Percentiles rank a stretch among this genome's conserved stretches.
Conservation (phyloP, 345 rosid species). For the Acer campestre region DNA sequence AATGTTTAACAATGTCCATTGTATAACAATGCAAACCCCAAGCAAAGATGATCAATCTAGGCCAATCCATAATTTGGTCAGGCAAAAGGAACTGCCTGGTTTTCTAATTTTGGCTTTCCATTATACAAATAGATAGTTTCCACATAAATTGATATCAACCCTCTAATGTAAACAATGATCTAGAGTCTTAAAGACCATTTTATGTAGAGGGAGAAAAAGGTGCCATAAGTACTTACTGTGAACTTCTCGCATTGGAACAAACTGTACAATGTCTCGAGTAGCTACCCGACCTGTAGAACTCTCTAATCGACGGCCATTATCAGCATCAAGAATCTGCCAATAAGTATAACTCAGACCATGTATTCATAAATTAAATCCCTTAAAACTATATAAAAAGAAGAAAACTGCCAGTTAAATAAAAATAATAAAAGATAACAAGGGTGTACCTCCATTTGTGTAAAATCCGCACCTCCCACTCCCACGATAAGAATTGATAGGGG, state of each 20-base stretch:
- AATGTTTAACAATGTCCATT: no score
- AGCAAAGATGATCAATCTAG: neutral
- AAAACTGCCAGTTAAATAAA: neutral
- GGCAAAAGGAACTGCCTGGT: neutral
- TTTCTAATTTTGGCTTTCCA: neutral
- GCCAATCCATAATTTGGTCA: neutral
- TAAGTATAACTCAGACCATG: neutral
- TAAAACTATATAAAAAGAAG: neutral
- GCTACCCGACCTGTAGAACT: slow-evolving; percentile 77
- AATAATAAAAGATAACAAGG: neutral
- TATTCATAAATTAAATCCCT: neutral
- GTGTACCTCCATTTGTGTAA: slow-evolving; percentile 86
- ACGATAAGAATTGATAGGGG: slow-evolving; percentile 85
- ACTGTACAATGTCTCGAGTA: slow-evolving; percentile 86
- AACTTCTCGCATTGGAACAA: slow-evolving; percentile 79
- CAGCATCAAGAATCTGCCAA: slow-evolving; percentile 80
- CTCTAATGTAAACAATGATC: neutral
- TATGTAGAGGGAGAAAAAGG: neutral
- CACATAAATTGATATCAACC: neutral
- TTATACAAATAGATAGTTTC: neutral
- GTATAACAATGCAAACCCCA: neutral
- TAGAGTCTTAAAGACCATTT: neutral
- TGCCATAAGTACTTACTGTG: slow-evolving; percentile 50
- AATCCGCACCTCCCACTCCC: slow-evolving; percentile 85
- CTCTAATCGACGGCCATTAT: slow-evolving; percentile 69